phyloP scores from a whole-genome alignment of 148 eudicot species.

The Gaultheria prostrata region DNA sequence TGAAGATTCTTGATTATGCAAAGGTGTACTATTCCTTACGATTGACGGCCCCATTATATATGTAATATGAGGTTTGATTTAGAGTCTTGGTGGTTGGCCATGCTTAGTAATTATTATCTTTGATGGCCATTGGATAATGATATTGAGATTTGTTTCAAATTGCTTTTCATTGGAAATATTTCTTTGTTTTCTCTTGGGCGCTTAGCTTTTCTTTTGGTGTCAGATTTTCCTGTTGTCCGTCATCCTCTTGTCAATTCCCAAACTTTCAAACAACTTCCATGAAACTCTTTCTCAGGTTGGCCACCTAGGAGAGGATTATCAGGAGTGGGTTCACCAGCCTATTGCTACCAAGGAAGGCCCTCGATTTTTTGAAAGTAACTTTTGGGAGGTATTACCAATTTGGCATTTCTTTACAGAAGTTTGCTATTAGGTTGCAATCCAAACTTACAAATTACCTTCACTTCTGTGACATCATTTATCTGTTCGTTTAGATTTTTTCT shows the following conservation, averaged over 20 bases:
- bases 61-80: background rate
- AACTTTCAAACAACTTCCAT: background rate
- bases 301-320: slow-evolving; percentile 86
- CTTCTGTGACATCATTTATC: background rate
- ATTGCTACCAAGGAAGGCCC: slow-evolving; percentile 92
- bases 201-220: background rate
- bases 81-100: background rate
- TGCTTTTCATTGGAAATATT: background rate
- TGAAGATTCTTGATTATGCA: background rate
- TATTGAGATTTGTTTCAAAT: background rate
- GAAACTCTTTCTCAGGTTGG: slow-evolving; percentile 58
- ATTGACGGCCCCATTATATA: background rate
- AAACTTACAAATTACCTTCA: background rate
- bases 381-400: slow-evolving; percentile 72
- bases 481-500: background rate
- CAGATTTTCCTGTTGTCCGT: background rate
- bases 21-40: background rate
- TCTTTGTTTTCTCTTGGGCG: background rate
- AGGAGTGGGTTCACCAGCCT: slow-evolving; percentile 96
- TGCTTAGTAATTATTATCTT: background rate
- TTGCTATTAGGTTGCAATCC: background rate
- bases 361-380: slow-evolving; percentile 80
- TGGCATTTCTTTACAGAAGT: background rate
- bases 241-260: background rate
- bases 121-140: background rate